Evolutionary conservation across 202 grass and related monocot species (phyloP), one percentile per base, ranked within the genome.

Genomic region (Digitaria exilis): DNA sequence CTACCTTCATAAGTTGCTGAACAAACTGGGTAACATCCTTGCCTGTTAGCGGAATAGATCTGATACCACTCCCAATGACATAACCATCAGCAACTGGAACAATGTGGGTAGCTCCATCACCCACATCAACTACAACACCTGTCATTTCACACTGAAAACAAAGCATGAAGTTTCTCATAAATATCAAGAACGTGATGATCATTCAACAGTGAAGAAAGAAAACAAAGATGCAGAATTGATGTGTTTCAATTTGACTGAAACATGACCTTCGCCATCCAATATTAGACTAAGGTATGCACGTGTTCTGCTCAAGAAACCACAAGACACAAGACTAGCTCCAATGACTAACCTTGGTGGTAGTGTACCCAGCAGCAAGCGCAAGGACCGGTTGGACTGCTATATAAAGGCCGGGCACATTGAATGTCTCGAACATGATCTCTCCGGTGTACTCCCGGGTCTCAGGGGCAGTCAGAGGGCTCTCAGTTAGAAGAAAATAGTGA

Each of bases 121-220:
- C 96, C 75, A 99, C 93, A 89, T 96, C 96, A 65, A 99, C 93
- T 59, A 99, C 91, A 67, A 99, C 96, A 79, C 96, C 96, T 85
- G 96, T 99, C 96, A 99, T 99, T 94, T 99, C 96, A 96, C 96
- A 99, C 96, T 99, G 89, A 89, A 90, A 90, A 87, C 52, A 83
- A 65, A 90, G 76, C 43, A 80, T 69, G 79, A 85, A 86, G 26
- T 31, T 82, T 54, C 45, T 54, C 29, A 73, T 85, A 85, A 89
- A 82, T 80, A 82, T 63, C 6, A 43, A 65, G 15, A 25, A 11
- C 78, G 21, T 35, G 44, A 79, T 82, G 66, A 31, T 65, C 42
- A 8, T 26, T 78, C 44, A 61, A 71, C 10, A 80, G 50, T 21
- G 60, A 61, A 55, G 25, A 84, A n/a, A 62, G 26, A 81, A 79